Evolutionary conservation across 768 basidiomycete genomes (phyloP), one percentile per base, ranked within the genome.

Genomic region (Auriscalpium microsporum): DNA sequence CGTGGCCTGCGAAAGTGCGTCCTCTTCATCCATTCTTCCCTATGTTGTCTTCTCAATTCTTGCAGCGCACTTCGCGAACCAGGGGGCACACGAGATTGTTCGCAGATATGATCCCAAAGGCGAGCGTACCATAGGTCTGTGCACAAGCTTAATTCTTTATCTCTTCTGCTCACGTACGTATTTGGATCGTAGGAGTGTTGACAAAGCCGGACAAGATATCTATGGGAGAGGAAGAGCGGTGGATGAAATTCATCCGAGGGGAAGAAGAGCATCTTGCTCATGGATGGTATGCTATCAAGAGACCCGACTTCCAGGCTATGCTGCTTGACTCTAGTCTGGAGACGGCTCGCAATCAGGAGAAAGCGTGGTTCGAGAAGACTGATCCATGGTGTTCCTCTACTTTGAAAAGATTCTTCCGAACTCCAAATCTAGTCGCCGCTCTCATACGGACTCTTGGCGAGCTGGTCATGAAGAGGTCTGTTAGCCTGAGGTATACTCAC

Each of bases 141-240:
- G 19, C 23, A 16, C 6, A n/a, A 44, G 10, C 33, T n/a, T 6
- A 4, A 13, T 17, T 34, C 2, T 10, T n/a, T 50, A 33, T 1
- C 34, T 58, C 62, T 21, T 21, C 45, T 23, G 54, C 45, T 36
- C 8, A 61, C 23, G 36, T 13, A 35, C 45, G 14, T 3, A 16
- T 13, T 10, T 46, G 19, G 28, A 34, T 5, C 35, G n/a, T 13
- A 70, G 69, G 69, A 17, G 66, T 70, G 2, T 48, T 70, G 37
- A 70, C 69, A 36, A 70, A 70, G 38, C 66, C 68, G 2, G 69
- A 70, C 53, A 60, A 63, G 17, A 64, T 64, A 36, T 63, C 60
- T 42, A 37, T 47, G 10, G 56, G 57, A 7, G 53, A 56, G 2
- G 56, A 63, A 11, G 50, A 49, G 10, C 59, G 56, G 46, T 69